phyloP scores from a whole-genome alignment of 2,329 filamentous ascomycete species.

The Cryoendolithus antarcticus region DNA sequence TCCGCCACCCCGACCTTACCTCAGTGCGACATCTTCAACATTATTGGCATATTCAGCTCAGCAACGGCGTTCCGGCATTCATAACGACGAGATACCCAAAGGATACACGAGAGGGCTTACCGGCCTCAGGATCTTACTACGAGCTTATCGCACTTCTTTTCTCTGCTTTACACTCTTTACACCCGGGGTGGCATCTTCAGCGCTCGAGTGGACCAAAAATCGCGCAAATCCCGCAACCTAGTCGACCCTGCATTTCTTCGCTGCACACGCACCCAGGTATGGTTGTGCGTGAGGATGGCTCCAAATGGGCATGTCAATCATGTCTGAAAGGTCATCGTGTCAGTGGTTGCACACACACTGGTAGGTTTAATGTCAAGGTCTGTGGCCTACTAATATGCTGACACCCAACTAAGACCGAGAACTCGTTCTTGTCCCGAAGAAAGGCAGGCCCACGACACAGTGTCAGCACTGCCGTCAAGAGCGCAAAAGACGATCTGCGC shows the following conservation, averaged over 20 bases:
- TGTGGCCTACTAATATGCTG: conserved; percentile 6
- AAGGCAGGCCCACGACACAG: conserved; percentile 93
- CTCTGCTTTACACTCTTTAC: conserved; percentile 3
- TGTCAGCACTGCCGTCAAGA: conserved; percentile 92
- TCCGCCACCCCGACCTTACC: conserved; percentile 3
- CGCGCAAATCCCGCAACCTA: conserved; percentile 9
- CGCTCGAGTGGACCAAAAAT: conserved; percentile 4
- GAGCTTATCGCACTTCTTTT: conserved; percentile 4
- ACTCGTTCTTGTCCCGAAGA: conserved; percentile 90
- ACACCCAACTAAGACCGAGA: conserved; percentile 56
- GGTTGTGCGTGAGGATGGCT: conserved; percentile 51
- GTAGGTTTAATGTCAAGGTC: conserved; percentile 43
- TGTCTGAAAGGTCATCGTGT: conserved; percentile 97
- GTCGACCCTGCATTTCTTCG: conserved; percentile 3
- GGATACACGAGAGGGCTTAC: conserved; percentile 7
- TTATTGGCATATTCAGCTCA: conserved; percentile 5
- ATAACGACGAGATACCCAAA: conserved; percentile 7
- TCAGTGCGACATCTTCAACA: conserved; percentile 2
- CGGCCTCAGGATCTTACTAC: conserved; percentile 2
- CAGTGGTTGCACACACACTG: conserved; percentile 92
- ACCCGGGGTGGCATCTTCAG: conserved; percentile 1
- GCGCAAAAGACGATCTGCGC: conserved; percentile 89
- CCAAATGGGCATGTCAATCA: conserved; percentile 96
- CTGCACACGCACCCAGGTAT: conserved; percentile 11
- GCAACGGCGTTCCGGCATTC: conserved; percentile 9